Base-by-base conservation (phyloP, 257 asterid species). In the Cynanchum wilfordii region DNA sequence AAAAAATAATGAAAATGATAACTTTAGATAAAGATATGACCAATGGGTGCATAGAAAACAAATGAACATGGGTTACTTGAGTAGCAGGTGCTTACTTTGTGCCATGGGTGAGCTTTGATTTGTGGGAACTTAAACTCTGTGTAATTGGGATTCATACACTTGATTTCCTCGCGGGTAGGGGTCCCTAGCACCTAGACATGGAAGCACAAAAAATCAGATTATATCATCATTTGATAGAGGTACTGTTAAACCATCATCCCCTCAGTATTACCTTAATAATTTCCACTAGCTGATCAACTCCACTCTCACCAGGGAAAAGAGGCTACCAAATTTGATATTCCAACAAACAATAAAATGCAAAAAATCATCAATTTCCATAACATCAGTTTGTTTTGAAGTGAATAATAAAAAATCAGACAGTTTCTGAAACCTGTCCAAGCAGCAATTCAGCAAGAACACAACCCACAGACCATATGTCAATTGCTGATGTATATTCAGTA, bases 31-130 rank as follows among this genome's bases (percentile, higher is more conserved):
- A 40, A 62, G 73, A 71, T 44, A 51, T 51, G 19, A n/a, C 60
- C 40, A 10, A 68, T 17, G 50, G 66, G 54, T 57, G 67, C 62
- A 10, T 51, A 25, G 6, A 76, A 42, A 33, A 42, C 38, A 58
- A 45, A 65, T 3, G 42, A 56, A 71, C 24, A 67, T 29, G 67
- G 69, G 55, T 8, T 42, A 15, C 12, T 16, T 9, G 29, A 54
- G n/a, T 25, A 16, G 36, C 16, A 40, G 42, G 45, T 68, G 25
- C 84, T 69, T 65, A 83, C 96, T 85, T 91, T 91, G 82, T 89
- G 96, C 97, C 97, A 91, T 29, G 97, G 97, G 79, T 91, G 96
- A 75, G 97, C 92, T 78, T 91, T 91, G 80, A 91, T 89, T 79
- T 89, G 96, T 44, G 95, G 96, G 77, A 91, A 89, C 80, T 89